phyloP scores from a whole-genome alignment of 352 stramenopile species.

The Phytophthora sp. region DNA sequence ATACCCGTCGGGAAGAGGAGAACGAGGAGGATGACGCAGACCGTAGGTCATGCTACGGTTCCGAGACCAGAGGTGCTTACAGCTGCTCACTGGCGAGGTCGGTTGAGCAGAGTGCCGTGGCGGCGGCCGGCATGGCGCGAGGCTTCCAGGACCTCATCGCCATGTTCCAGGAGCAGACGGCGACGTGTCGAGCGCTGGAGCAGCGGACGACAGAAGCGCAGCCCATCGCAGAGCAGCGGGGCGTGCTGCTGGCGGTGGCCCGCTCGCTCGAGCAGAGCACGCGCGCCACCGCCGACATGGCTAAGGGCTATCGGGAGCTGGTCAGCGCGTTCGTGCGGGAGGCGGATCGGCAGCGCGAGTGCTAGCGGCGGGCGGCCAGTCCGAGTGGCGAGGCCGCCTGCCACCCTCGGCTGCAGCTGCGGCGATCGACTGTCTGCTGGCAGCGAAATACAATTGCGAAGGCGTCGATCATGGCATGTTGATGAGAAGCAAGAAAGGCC shows the following conservation, averaged over 20 bases:
- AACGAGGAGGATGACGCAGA: not conserved
- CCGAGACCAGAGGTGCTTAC: conserved; percentile 21
- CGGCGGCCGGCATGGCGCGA: conserved; percentile 48
- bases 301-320: conserved; percentile 47
- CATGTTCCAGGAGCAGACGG: conserved; percentile 42
- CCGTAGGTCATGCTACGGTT: conserved; percentile 3
- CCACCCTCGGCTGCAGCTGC: not conserved
- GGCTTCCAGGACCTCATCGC: conserved; percentile 49
- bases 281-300: conserved; percentile 48
- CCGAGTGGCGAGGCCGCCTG: not conserved
- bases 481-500: not conserved
- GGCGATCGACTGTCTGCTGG: conserved; percentile 2
- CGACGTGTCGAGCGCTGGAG: conserved; percentile 27
- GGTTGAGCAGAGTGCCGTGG: conserved; percentile 56
- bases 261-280: conserved; percentile 53
- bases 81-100: conserved; percentile 42
- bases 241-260: conserved; percentile 42
- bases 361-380: not conserved
- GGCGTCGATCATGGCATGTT: not conserved
- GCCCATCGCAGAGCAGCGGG: conserved; percentile 27
- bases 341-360: conserved; percentile 9
- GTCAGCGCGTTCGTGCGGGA: conserved; percentile 37
- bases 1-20: not conserved
- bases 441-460: conserved; percentile 11
- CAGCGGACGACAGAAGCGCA: not conserved